phyloP scores from a whole-genome alignment of 106 monocot species.

The Apostasia shenzhenica region DNA sequence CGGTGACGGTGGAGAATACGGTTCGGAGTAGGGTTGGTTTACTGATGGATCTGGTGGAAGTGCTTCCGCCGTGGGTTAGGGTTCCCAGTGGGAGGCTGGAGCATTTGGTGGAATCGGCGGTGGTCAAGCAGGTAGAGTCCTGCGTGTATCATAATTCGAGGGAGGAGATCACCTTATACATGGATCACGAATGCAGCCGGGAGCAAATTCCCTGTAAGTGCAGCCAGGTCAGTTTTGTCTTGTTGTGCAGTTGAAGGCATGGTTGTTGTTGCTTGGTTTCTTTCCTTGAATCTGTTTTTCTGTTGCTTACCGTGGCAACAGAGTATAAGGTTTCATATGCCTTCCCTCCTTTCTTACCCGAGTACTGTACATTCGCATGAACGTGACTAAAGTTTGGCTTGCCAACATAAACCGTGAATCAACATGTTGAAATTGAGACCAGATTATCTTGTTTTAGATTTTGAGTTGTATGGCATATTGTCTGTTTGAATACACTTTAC shows the following conservation, averaged over 20 bases:
- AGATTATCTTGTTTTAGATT: too few species aligned
- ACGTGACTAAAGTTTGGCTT: too few species aligned
- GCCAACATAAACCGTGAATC: too few species aligned
- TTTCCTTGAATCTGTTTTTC: background rate
- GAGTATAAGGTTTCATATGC: too few species aligned
- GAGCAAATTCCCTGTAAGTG: constrained; percentile 51
- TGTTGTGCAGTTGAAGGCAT: background rate
- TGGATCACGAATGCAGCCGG: constrained; percentile 44
- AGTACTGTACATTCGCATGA: too few species aligned
- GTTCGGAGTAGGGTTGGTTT: constrained; percentile 30
- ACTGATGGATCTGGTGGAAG: constrained; percentile 39
- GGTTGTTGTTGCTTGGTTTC: background rate
- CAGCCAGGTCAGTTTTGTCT: constrained; percentile 34
- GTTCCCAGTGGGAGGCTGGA: constrained; percentile 45
- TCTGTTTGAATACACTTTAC: too few species aligned
- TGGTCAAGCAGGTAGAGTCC: constrained; percentile 28
- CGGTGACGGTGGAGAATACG: constrained; percentile 11
- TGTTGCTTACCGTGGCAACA: background rate
- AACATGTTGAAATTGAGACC: too few species aligned
- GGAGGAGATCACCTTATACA: constrained; percentile 32
- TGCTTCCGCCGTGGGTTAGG: constrained; percentile 36
- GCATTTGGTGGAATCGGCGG: constrained; percentile 42
- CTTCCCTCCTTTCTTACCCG: too few species aligned
- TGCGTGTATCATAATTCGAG: constrained; percentile 58
- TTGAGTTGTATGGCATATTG: too few species aligned